Evolutionary conservation across 2,329 filamentous ascomycete genomes (phyloP).

Genomic region (Verticillium nonalfalfae): DNA sequence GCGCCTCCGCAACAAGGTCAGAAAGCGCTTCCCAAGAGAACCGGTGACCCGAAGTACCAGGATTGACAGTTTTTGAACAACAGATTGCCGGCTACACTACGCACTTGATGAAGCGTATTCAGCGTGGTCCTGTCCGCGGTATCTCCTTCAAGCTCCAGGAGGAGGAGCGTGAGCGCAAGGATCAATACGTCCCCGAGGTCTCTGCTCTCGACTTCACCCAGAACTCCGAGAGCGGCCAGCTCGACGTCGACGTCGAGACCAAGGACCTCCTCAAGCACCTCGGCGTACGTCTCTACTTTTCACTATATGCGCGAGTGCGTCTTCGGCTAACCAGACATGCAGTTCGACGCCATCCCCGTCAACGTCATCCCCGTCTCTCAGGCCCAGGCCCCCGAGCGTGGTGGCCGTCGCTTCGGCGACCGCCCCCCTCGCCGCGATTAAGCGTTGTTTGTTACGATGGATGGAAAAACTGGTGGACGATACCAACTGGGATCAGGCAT

Average conservation of each 20-base stretch:
- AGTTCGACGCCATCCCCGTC: constrained; percentile 98
- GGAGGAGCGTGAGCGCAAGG: constrained; percentile 99
- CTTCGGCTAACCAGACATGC: constrained; percentile 3
- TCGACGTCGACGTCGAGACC: constrained; percentile 95
- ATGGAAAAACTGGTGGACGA: constrained; percentile 9
- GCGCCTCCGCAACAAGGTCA: constrained; percentile 98
- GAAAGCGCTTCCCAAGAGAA: background rate
- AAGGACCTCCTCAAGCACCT: constrained; percentile 99
- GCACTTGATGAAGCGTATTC: constrained; percentile 99
- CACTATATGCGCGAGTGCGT: background rate
- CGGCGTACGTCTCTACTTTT: constrained; percentile 64
- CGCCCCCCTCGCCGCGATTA: constrained; percentile 44
- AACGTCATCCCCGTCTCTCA: constrained; percentile 89
- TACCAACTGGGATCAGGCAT: constrained; percentile 31
- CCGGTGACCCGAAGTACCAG: background rate
- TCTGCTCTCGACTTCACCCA: constrained; percentile 98
- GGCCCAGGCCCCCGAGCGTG: constrained; percentile 77
- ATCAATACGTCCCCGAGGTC: constrained; percentile 99
- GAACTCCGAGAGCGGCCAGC: constrained; percentile 84
- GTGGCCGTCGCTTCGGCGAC: constrained; percentile 69
- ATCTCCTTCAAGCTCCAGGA: constrained; percentile 99
- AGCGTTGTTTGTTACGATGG: constrained; percentile 12
- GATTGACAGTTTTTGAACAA: constrained; percentile 6
- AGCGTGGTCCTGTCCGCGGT: constrained; percentile 97
- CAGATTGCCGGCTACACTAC: constrained; percentile 98